phyloP scores from a whole-genome alignment of 768 basidiomycete species.

The Neoboletus subvelutipes region DNA sequence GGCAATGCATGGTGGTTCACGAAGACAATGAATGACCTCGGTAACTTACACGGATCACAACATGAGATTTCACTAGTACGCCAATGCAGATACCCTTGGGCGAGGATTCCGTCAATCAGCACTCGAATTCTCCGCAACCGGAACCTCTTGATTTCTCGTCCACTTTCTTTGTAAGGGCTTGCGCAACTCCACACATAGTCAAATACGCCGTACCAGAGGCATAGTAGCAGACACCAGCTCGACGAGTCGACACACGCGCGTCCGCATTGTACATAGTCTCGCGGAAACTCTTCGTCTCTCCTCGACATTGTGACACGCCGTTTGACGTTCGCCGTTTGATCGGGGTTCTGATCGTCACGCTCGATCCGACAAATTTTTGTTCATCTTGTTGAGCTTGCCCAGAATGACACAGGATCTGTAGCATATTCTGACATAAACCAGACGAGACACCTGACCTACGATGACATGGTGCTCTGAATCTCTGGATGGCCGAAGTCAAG shows the following conservation, averaged over 20 bases:
- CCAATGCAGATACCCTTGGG: background rate
- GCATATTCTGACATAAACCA: background rate
- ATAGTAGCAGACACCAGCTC: no score
- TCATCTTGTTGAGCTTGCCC: background rate
- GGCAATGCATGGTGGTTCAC: no score
- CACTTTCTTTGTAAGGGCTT: background rate
- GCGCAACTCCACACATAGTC: no score
- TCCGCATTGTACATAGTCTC: no score
- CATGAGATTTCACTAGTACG: no score
- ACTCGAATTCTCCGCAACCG: background rate
- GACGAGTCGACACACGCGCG: no score
- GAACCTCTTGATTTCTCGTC: no score
- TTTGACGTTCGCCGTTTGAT: background rate
- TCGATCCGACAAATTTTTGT: background rate
- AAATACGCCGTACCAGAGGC: no score
- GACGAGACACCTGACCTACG: background rate
- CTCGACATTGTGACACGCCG: no score
- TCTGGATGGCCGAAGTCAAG: background rate
- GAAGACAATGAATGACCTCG: no score
- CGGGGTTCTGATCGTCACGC: background rate
- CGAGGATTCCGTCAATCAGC: background rate
- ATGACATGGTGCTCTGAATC: background rate
- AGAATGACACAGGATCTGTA: background rate
- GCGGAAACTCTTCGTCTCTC: no score
- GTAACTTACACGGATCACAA: no score